phyloP scores from a whole-genome alignment of 1,284 basidiomycete genomes.

The Phlebopus sp. region DNA sequence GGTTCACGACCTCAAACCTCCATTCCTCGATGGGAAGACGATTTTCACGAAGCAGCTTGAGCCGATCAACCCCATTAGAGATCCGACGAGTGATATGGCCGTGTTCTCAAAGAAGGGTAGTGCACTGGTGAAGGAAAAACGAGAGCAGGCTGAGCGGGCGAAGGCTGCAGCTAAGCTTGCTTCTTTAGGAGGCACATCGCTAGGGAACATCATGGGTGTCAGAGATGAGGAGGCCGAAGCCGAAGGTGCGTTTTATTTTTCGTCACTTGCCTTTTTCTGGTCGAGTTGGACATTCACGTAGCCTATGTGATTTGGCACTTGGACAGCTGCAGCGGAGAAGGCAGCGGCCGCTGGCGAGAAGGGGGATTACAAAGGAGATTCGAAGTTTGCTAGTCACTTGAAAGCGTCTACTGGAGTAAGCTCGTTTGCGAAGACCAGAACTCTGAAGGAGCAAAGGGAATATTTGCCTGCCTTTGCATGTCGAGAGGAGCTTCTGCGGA shows the following conservation, averaged over 20 bases:
- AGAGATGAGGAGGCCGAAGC: conserved; percentile 91
- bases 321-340: conserved; percentile 60
- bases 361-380: conserved; percentile 87
- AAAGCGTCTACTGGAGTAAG: conserved; percentile 78
- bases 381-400: conserved; percentile 93
- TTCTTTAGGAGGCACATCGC: conserved; percentile 84
- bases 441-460: conserved; percentile 93
- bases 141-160: conserved; percentile 93
- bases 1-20: conserved; percentile 95
- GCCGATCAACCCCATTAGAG: conserved; percentile 94
- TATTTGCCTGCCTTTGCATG: conserved; percentile 98
- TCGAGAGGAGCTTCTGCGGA: conserved; percentile 88
- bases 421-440: conserved; percentile 79
- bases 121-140: conserved; percentile 88
- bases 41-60: conserved; percentile 97
- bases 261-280: conserved; percentile 19
- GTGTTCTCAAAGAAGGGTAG: conserved; percentile 96
- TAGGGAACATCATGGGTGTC: conserved; percentile 98
- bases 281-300: conserved; percentile 77
- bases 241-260: conserved; percentile 63
- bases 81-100: conserved; percentile 93
- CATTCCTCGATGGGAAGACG: conserved; percentile 94
- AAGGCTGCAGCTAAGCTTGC: conserved; percentile 96
- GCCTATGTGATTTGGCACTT: conserved; percentile 33
- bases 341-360: conserved; percentile 60